These are phyloP conservation scores for Citrus glauca DNA, from an alignment of 345 rosid genomes.

Conservation along the genomic window DNA sequence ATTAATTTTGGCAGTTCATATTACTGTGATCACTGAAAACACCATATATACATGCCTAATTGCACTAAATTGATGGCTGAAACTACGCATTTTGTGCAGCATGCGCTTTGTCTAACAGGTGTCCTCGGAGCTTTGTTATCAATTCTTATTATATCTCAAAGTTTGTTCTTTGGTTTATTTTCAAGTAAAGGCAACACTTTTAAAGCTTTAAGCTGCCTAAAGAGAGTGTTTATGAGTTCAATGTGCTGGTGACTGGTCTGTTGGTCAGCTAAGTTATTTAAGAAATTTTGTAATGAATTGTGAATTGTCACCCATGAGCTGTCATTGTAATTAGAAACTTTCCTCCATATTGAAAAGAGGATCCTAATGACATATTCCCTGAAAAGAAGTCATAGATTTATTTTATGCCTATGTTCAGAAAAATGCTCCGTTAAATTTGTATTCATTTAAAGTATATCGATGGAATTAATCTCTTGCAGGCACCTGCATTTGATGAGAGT, in stretches of 20 bases:
- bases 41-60: background rate
- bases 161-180: background rate
- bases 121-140: background rate
- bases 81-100: background rate
- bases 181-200: background rate
- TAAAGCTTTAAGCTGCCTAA: background rate
- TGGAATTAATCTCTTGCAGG: slow-evolving; percentile 29
- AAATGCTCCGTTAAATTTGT: background rate
- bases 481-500: slow-evolving; percentile 53
- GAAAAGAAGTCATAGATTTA: background rate
- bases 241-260: no score
- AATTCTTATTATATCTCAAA: no score
- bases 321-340: background rate
- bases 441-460: background rate
- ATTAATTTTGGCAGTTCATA: background rate
- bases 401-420: background rate
- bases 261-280: background rate
- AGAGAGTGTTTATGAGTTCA: background rate
- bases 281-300: background rate
- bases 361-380: background rate
- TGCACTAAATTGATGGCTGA: background rate
- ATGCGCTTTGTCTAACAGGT: background rate
- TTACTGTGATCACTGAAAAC: background rate
- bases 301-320: background rate
- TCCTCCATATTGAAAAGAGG: background rate